Percentiles rank a stretch among this genome's conserved stretches.
phyloP scores from a whole-genome alignment of 1,139 yeast species.

The Geotrichum europaeum region DNA sequence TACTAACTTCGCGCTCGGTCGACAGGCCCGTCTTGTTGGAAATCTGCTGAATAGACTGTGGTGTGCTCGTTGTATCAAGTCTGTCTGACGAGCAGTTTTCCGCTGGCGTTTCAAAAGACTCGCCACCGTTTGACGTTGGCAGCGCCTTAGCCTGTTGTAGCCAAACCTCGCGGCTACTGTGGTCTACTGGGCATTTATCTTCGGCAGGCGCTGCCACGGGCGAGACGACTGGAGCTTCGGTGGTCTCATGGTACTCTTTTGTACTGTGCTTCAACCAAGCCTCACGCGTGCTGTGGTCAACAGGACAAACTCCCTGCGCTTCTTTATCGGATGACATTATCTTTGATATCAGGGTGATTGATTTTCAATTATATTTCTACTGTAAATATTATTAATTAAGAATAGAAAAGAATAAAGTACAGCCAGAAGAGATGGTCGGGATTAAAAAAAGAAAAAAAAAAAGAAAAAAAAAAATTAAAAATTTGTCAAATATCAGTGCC shows the following conservation, averaged over 20 bases:
- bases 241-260: background rate
- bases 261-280: slow-evolving; percentile 16
- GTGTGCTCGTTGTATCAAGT: slow-evolving; percentile 27
- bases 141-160: slow-evolving; percentile 32
- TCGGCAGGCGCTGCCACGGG: slow-evolving; percentile 2
- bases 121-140: slow-evolving; percentile 20
- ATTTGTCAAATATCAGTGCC: background rate
- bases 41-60: slow-evolving; percentile 35
- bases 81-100: slow-evolving; percentile 30
- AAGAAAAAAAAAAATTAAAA: background rate
- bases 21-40: slow-evolving; percentile 29
- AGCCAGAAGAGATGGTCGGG: background rate
- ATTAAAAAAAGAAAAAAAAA: background rate
- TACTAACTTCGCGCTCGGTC: slow-evolving; percentile 64
- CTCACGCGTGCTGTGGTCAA: slow-evolving; percentile 19
- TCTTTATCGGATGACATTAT: slow-evolving; percentile 1
- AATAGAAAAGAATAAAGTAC: background rate
- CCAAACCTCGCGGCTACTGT: slow-evolving; percentile 49
- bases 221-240: background rate
- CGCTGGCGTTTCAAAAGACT: slow-evolving; percentile 7
- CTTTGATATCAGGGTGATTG: background rate
- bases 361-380: background rate
- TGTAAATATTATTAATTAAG: background rate
- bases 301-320: slow-evolving; percentile 18
- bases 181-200: slow-evolving; percentile 34